Base-by-base conservation (phyloP, 169 alveolate genomes). In the Plasmodium berghei region DNA sequence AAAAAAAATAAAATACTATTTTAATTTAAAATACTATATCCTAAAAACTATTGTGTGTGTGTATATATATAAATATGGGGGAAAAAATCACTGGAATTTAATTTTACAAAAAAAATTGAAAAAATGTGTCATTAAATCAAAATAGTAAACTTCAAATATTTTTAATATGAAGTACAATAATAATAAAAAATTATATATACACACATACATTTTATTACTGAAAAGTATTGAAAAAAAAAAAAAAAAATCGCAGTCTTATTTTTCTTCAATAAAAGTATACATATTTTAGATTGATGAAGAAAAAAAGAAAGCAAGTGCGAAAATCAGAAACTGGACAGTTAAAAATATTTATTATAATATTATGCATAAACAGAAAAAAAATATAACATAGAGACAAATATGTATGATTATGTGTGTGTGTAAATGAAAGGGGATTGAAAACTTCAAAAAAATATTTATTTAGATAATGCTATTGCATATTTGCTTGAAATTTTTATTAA, bases 71-170 rank as follows among this genome's bases (percentile, higher is more conserved):
- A 66, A 9, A 66, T 66, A 48, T 63, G 52, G n/a, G 22, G 10
- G 10, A 63, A 63, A 63, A 63, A 52, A 49, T 52, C 24, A n/a
- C 24, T 73, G 64, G 40, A 64, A 64, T 59, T 77, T 49, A 77
- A 77, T 77, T 64, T 66, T 77, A 77, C 89, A 63, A 75, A 75
- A 77, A 77, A 77, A 63, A 20, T 26, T 34, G 66, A 63, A 63
- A 46, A 22, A 20, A 73, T 34, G 59, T 61, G 10, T 67, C 66
- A 67, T 49, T 40, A 64, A 52, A 70, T 64, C 14, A 77, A 64
- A 64, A 77, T 64, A 28, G 75, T 34, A 34, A 34, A 52, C 89
- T 77, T 77, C 73, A 64, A 40, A 77, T 64, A 77, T 52, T 77
- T 77, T 77, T 34, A 64, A 64, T 64, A 77, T 77, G 89, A 77